These are phyloP conservation scores for Suillus subalutaceus DNA, from an alignment of 768 basidiomycete genomes.

Conservation along the genomic window DNA sequence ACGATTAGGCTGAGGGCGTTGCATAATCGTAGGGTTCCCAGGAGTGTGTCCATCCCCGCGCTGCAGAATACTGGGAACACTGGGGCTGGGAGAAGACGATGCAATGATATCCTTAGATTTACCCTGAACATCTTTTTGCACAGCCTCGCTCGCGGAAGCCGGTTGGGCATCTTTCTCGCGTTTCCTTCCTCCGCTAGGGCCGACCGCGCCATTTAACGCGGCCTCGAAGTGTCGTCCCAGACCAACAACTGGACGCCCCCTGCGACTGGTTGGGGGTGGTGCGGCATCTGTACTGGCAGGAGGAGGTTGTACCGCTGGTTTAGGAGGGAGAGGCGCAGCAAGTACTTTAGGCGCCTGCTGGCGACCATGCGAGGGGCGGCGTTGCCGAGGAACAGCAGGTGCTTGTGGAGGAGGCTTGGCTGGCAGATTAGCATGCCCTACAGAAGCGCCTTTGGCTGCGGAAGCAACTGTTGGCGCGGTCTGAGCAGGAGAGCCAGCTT, in stretches of 20 bases:
- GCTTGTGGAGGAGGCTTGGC: conserved; percentile 16
- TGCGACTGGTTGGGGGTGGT: conserved; percentile 37
- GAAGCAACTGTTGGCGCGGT: neutral
- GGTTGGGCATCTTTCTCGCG: conserved; percentile 36
- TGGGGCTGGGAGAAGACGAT: neutral
- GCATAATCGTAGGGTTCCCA: conserved; percentile 16
- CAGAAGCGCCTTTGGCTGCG: conserved; percentile 11
- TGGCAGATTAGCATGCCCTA: conserved; percentile 14
- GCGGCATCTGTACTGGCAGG: conserved; percentile 7
- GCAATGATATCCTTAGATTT: conserved; percentile 14
- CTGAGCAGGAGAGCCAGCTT: conserved; percentile 25
- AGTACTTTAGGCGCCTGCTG: conserved; percentile 19
- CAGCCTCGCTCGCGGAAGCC: neutral
- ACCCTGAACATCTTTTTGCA: neutral
- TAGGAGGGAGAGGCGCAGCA: conserved; percentile 6
- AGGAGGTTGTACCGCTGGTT: neutral
- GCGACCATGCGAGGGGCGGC: conserved; percentile 20
- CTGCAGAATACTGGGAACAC: conserved; percentile 27
- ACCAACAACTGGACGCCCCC: conserved; percentile 61
- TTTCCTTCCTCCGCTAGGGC: conserved; percentile 33
- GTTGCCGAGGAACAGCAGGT: conserved; percentile 17
- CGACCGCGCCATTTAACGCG: conserved; percentile 63
- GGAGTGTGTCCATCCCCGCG: conserved; percentile 22
- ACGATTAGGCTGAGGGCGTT: conserved; percentile 17
- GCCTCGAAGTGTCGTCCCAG: conserved; percentile 72